Evolutionary conservation across 306 rosid species (phyloP).

Genomic region (Lablab purpureus): DNA sequence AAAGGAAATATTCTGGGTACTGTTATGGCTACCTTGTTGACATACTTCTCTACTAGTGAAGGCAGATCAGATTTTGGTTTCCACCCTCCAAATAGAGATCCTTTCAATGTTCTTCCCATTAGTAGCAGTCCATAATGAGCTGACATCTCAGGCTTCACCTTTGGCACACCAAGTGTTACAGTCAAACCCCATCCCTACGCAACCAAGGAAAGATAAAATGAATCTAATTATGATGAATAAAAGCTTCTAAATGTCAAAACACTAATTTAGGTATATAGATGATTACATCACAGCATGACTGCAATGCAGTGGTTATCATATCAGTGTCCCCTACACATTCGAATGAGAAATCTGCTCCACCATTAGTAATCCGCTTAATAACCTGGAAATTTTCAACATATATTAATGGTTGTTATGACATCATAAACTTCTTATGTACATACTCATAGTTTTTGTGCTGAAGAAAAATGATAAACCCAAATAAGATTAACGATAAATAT

Average conservation of each 20-base stretch:
- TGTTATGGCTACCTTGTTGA: slow-evolving; percentile 66
- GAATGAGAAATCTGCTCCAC: slow-evolving; percentile 96
- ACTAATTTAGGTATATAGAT: slow-evolving; percentile 31
- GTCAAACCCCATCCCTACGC: slow-evolving; percentile 92
- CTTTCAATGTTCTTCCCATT: slow-evolving; percentile 88
- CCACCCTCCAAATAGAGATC: slow-evolving; percentile 96
- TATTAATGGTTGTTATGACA: slow-evolving; percentile 5
- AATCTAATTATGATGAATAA: slow-evolving; percentile 21
- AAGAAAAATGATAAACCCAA: slow-evolving; percentile 29
- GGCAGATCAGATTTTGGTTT: slow-evolving; percentile 96
- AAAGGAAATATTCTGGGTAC: not conserved
- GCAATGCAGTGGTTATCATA: slow-evolving; percentile 89
- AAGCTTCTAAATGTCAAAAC: slow-evolving; percentile 25
- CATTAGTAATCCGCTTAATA: slow-evolving; percentile 75
- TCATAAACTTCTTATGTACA: not conserved
- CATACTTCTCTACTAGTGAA: slow-evolving; percentile 82
- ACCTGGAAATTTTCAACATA: slow-evolving; percentile 62
- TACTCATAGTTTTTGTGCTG: not conserved
- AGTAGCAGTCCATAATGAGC: slow-evolving; percentile 83
- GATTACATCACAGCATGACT: slow-evolving; percentile 89
- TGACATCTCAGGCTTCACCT: slow-evolving; percentile 77
- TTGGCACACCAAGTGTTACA: slow-evolving; percentile 94
- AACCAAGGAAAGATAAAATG: slow-evolving; percentile 30
- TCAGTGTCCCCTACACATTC: slow-evolving; percentile 95
- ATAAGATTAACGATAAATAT: not conserved